Base-by-base conservation (phyloP, 495 filamentous ascomycete genomes). In the Aspergillus nidulans region DNA sequence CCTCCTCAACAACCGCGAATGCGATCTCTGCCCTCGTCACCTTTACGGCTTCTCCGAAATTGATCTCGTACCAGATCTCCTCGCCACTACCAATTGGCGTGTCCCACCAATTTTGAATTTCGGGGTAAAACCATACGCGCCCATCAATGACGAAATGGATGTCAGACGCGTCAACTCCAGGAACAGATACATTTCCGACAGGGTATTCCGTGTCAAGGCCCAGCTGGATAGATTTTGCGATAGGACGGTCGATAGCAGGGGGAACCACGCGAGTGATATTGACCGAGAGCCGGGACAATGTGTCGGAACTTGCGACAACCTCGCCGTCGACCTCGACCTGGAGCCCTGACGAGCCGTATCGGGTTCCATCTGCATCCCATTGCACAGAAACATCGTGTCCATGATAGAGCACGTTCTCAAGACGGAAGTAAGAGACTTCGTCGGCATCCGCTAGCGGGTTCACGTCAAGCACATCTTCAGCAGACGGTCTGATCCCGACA, bases 101-200 rank as follows among this genome's bases (percentile, higher is more conserved):
- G 15, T 59, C 58, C 62, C 62, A 64, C 46, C 62, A 59, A 48
- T 64, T 64, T 13, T 56, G 53, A 36, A 64, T 48, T 12, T 57
- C 53, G 20, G 58, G 62, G 53, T 53, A 64, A 56, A 64, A 61
- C 57, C 57, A 65, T 21, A 63, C 49, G 4, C 60, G 57, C 0
- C 63, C 65, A 47, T 70, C 65, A 49, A 68, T 68, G 20, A 65
- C 65, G 19, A 49, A 55, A 25, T 66, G 65, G 16, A 66, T 53
- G 6, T 36, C 32, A 8, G 62, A 53, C 3, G 57, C 42, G 10
- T 64, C 55, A 6, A 57, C 59, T n/a, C 57, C 45, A 12, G 65
- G 16, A 9, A 66, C 63, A 4, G 65, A 66, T 15, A 62, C 63
- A 15, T 50, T 59, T 5, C 63, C 65, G 18, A 34, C 18, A 1